phyloP scores from a whole-genome alignment of 257 asterid genomes.

The Paulownia fortunei region DNA sequence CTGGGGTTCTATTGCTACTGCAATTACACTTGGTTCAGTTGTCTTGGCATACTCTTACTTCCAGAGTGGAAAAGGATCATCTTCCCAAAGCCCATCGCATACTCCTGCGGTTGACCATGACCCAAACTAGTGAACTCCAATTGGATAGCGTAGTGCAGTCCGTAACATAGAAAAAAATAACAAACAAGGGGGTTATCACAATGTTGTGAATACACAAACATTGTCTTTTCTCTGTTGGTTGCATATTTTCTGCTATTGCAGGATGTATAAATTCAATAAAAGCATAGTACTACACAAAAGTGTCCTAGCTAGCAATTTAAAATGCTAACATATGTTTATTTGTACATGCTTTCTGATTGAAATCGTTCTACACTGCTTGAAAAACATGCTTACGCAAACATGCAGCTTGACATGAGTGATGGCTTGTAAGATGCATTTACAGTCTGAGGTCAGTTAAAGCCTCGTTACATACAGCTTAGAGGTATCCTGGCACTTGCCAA shows the following conservation, averaged over 20 bases:
- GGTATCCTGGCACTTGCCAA: no score
- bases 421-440: not conserved
- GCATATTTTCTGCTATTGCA: conserved; percentile 35
- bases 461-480: no score
- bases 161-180: conserved; percentile 38
- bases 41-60: conserved; percentile 68
- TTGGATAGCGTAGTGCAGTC: conserved; percentile 33
- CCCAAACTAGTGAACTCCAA: conserved; percentile 39
- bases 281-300: conserved; percentile 23
- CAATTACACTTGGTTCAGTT: conserved; percentile 66
- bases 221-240: conserved; percentile 26
- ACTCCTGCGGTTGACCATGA: conserved; percentile 40
- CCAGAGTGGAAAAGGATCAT: conserved; percentile 57
- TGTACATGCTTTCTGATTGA: conserved; percentile 1
- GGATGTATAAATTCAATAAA: conserved; percentile 52
- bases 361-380: not conserved
- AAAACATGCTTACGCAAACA: not conserved
- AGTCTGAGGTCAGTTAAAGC: no score
- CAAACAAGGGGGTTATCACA: conserved; percentile 44
- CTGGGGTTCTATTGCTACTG: conserved; percentile 80
- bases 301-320: conserved; percentile 35
- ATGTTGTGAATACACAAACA: conserved; percentile 50
- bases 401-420: not conserved
- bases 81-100: conserved; percentile 40
- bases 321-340: conserved; percentile 27